Percentiles rank a stretch among this genome's conserved stretches.
Evolutionary conservation across 2,329 filamentous ascomycete species (phyloP).

Genomic region (Cercospora zeina): DNA sequence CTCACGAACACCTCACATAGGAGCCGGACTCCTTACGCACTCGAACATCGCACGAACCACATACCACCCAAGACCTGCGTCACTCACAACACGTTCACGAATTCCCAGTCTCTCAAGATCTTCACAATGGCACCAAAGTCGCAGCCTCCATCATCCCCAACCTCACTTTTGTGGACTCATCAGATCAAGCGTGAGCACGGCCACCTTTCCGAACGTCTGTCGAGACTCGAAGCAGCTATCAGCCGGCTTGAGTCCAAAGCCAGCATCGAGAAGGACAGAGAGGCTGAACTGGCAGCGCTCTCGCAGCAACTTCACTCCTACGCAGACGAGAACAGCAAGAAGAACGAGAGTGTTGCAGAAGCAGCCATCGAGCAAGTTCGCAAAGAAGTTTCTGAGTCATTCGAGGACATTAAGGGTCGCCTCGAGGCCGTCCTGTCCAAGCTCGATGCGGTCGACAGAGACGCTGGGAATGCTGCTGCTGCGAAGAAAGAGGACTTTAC

Average conservation of each 20-base stretch:
- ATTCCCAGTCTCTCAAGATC: not conserved
- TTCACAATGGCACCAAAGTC: constrained; percentile 20
- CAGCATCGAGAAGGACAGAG: constrained; percentile 12
- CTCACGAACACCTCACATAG: not conserved
- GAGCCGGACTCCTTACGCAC: not conserved
- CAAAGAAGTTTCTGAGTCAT: constrained; percentile 20
- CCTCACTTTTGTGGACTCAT: constrained; percentile 44
- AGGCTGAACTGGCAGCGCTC: constrained; percentile 22
- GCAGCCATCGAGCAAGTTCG: constrained; percentile 18
- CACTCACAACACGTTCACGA: not conserved
- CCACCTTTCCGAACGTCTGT: constrained; percentile 41
- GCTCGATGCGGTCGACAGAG: constrained; percentile 24
- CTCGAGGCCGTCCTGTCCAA: constrained; percentile 27
- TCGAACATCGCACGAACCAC: not conserved
- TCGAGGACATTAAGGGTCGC: constrained; percentile 20
- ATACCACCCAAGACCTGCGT: not conserved
- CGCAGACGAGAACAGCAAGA: constrained; percentile 2
- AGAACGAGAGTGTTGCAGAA: constrained; percentile 7
- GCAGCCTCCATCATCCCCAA: constrained; percentile 29
- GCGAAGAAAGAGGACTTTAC: constrained; percentile 25
- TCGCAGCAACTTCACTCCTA: constrained; percentile 27
- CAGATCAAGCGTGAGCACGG: constrained; percentile 44
- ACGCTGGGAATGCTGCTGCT: constrained; percentile 17
- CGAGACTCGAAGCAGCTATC: constrained; percentile 38
- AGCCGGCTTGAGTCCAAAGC: constrained; percentile 18